These are phyloP conservation scores for Epithele typhae DNA, from an alignment of 768 basidiomycete genomes.

Conservation along the genomic window DNA sequence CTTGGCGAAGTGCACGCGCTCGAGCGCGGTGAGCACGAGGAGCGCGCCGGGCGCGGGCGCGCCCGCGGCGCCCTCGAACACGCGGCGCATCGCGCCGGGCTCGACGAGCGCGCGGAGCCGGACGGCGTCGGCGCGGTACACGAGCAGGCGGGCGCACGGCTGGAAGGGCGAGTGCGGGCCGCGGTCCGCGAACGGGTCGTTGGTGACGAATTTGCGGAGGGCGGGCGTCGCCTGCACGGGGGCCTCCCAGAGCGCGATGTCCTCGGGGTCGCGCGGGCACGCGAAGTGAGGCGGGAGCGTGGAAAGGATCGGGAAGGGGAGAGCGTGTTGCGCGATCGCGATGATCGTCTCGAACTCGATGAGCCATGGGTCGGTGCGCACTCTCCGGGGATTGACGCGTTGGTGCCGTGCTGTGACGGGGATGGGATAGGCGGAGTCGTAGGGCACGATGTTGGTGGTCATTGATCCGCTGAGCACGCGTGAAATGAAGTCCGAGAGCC, in stretches of 20 bases:
- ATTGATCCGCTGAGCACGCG: conserved; percentile 24
- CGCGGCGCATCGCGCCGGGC: not conserved
- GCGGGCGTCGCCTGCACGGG: not conserved
- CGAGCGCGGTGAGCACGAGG: conserved; percentile 10
- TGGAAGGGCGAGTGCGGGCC: conserved; percentile 3
- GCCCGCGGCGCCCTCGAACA: conserved; percentile 6
- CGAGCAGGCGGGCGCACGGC: conserved; percentile 6
- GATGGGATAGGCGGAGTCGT: conserved; percentile 24
- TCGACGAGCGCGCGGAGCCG: no score
- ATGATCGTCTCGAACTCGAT: conserved; percentile 21
- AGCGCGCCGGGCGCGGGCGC: conserved; percentile 5
- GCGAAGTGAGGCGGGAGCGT: conserved; percentile 9
- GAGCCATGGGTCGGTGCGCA: conserved; percentile 22
- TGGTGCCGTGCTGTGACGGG: conserved; percentile 12
- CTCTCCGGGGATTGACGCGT: conserved; percentile 15
- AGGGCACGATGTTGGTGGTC: conserved; percentile 24
- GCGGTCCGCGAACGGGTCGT: not conserved
- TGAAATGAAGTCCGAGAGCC: conserved; percentile 31
- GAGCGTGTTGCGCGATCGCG: conserved; percentile 15
- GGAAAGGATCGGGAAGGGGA: conserved; percentile 17
- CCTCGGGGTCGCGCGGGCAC: conserved; percentile 8
- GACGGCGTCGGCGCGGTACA: conserved; percentile 1
- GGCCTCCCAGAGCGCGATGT: conserved; percentile 6
- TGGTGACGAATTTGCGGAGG: conserved; percentile 3
- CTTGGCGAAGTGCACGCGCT: conserved; percentile 3